Evolutionary conservation across 2,329 filamentous ascomycete species (phyloP), one percentile per base, ranked within the genome.

Genomic region (Drechslerella dactyloides): DNA sequence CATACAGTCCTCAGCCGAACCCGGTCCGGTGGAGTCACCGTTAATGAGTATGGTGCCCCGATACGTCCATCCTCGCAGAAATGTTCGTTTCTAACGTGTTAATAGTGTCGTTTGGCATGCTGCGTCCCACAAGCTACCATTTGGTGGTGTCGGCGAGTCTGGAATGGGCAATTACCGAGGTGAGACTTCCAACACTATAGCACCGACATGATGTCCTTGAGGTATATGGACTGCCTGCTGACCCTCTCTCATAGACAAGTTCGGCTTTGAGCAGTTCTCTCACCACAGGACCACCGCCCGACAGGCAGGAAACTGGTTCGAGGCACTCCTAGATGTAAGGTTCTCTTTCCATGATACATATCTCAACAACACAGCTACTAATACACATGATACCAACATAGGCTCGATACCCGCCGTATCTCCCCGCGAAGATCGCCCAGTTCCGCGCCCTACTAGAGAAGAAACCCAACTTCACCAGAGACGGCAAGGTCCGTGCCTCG

Each of bases 71-170:
- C n/a, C n/a, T n/a, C n/a, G n/a, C n/a, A n/a, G n/a, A n/a, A n/a
- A n/a, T n/a, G n/a, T n/a, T n/a, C n/a, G n/a, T n/a, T n/a, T 56
- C 50, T 60, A 21, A 27, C 24, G 50, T 52, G 30, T 50, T n/a
- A 44, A 46, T 53, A 70, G 73, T 30, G 44, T 30, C 21, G 66
- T 74, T 60, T 73, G 74, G 60, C 54, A 72, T 54, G 57, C 69
- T 84, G 85, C 21, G 84, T 94, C 74, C 84, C 86, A 33, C 90
- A 87, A 1, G 24, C 82, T 94, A 1, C 83, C 89, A 40, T 96
- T 96, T 78, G 92, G 92, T 74, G 91, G 91, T 76, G 89, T 96
- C 6, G 91, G 92, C 74, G 85, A 89, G 75, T 91, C 88, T 50
- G 91, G 91, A 60, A 84, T 85, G 73, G 91, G 91, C 73, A 82